Evolutionary conservation across 495 filamentous ascomycete species (phyloP), one percentile per base, ranked within the genome.

Genomic region (Pseudevernia furfuracea): DNA sequence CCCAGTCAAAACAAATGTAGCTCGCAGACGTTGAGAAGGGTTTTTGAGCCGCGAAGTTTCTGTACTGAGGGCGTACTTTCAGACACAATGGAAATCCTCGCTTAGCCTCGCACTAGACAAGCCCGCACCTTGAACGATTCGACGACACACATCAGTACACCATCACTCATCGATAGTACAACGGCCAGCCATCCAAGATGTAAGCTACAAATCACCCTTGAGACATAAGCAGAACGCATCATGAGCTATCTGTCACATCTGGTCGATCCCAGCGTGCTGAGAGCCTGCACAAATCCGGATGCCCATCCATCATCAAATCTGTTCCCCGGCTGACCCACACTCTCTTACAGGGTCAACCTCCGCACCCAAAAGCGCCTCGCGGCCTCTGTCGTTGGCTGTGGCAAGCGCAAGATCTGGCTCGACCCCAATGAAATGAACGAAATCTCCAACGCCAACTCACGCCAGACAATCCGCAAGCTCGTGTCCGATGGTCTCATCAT

Each of bases 331-430:
- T 64, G 36, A 64, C 41, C 23, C 23, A 38, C 36, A 59, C 39
- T 55, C 38, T n/a, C n/a, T 19, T 39, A 72, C 77, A 98, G 94
- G 95, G 92, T 97, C 86, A 98, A 97, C 79, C 91, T 98, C 77
- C 87, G 88, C 79, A 98, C 94, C 75, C 94, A 99, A 86, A 99
- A 99, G 88, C 93, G 95, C 81, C 93, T 98, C 74, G 95, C 94
- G 76, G 91, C 94, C 76, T 90, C 92, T 79, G 94, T 98, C 75
- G 88, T 93, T 77, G 92, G 91, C 83, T 94, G 90, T 85, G 94
- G 94, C 79, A 89, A 97, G 88, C 89, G 92, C 85, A 97, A 97
- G 89, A 94, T 99, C 84, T 99, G 94, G 94, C 92, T 99, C 78
- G 94, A 99, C 83, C 94, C 94, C 79, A 97, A 95, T 81, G 94